Evolutionary conservation across 179 eudicot species (phyloP).

Genomic region (Silene vulgaris): DNA sequence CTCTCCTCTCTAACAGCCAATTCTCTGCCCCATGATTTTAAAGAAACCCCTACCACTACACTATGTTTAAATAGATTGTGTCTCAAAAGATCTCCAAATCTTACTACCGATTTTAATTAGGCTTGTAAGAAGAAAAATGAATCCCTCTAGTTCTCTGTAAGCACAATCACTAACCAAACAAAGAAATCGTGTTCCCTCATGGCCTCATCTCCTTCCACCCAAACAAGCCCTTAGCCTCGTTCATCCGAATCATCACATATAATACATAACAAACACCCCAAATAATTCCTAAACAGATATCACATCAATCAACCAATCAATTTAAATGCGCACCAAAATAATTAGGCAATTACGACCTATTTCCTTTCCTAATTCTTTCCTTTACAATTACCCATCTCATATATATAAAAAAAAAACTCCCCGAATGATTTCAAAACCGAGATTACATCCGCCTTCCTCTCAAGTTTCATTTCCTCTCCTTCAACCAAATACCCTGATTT

Average conservation of each 20-base stretch:
- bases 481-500: too few relatives aligned
- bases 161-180: background rate
- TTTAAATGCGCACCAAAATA: too few relatives aligned
- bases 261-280: too few relatives aligned
- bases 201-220: background rate
- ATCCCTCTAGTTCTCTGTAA: background rate
- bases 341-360: too few relatives aligned
- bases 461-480: too few relatives aligned
- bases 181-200: background rate
- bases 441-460: too few relatives aligned
- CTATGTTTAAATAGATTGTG: background rate
- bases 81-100: background rate
- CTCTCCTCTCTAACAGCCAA: background rate
- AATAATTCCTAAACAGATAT: too few relatives aligned
- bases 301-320: too few relatives aligned
- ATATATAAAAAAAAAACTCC: too few relatives aligned
- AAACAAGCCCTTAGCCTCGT: background rate
- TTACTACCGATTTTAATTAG: background rate
- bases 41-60: background rate
- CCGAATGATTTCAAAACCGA: too few relatives aligned
- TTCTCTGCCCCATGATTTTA: background rate
- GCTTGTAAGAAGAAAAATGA: background rate
- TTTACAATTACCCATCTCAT: too few relatives aligned
- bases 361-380: too few relatives aligned
- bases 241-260: background rate